phyloP scores from a whole-genome alignment of 192 early-diverging fungal genomes.

The Haplosporangium gracile region DNA sequence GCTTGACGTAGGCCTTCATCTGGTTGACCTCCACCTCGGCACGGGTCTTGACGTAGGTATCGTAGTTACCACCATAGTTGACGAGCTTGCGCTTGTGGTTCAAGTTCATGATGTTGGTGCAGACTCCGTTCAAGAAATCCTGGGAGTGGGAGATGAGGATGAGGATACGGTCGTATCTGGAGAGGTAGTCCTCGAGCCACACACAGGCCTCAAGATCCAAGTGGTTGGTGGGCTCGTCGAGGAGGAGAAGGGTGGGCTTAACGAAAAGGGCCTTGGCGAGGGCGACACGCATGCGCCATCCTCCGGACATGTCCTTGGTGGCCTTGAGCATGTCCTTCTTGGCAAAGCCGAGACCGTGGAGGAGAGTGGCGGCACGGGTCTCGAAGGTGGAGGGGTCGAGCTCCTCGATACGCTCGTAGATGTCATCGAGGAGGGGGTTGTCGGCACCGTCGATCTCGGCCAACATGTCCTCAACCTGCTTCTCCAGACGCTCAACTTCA shows the following conservation, averaged over 20 bases:
- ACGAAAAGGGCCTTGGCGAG: slow-evolving; percentile 97
- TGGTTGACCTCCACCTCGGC: slow-evolving; percentile 97
- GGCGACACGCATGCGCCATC: slow-evolving; percentile 99
- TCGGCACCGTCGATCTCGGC: slow-evolving; percentile 85
- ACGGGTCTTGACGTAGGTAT: slow-evolving; percentile 95
- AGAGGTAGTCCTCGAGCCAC: slow-evolving; percentile 97
- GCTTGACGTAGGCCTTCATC: slow-evolving; percentile 99
- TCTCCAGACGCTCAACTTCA: slow-evolving; percentile 94
- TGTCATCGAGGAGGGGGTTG: slow-evolving; percentile 89
- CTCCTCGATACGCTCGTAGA: slow-evolving; percentile 96
- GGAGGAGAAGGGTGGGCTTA: slow-evolving; percentile 87
- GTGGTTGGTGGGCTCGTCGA: slow-evolving; percentile 95
- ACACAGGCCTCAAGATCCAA: slow-evolving; percentile 95
- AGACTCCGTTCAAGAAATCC: slow-evolving; percentile 95
- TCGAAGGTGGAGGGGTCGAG: slow-evolving; percentile 97
- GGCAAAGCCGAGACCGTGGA: slow-evolving; percentile 95
- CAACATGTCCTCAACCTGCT: slow-evolving; percentile 91
- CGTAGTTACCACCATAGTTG: slow-evolving; percentile 99
- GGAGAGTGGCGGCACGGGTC: slow-evolving; percentile 88
- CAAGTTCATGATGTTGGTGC: slow-evolving; percentile 95
- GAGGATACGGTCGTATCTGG: slow-evolving; percentile 83
- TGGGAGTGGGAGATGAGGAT: slow-evolving; percentile 94
- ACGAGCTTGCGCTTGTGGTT: slow-evolving; percentile 89
- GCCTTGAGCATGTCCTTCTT: slow-evolving; percentile 89
- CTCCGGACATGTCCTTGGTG: slow-evolving; percentile 98